phyloP scores from a whole-genome alignment of 495 filamentous ascomycete genomes.

The Penicillium dipodomyicola region DNA sequence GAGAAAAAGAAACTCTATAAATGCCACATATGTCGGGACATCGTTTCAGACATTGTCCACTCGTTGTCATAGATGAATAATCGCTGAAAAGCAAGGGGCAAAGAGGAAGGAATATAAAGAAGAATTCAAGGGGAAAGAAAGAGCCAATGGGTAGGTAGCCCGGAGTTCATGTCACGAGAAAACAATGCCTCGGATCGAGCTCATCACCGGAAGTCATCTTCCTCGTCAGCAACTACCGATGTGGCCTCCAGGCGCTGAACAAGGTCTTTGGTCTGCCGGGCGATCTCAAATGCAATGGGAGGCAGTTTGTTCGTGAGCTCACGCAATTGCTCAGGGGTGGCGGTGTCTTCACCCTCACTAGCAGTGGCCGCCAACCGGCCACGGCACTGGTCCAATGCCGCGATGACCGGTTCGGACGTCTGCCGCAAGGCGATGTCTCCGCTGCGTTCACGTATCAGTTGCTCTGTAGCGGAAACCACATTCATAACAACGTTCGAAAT shows the following conservation, averaged over 20 bases:
- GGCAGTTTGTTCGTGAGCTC: constrained; percentile 70
- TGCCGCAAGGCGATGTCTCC: constrained; percentile 48
- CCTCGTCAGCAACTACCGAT: constrained; percentile 34
- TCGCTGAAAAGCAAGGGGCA: constrained; percentile 32
- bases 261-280: constrained; percentile 76
- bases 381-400: constrained; percentile 61
- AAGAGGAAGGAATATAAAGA: constrained; percentile 8
- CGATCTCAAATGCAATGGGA: constrained; percentile 85
- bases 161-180: neutral
- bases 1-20: constrained; percentile 20
- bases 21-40: constrained; percentile 36
- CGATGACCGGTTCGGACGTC: constrained; percentile 59
- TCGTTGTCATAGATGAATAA: constrained; percentile 43
- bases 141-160: neutral
- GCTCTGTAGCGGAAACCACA: constrained; percentile 64
- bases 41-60: constrained; percentile 44
- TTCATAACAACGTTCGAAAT: constrained; percentile 70
- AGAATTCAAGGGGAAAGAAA: constrained; percentile 5
- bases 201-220: constrained; percentile 46
- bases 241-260: constrained; percentile 45
- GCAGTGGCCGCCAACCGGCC: constrained; percentile 65
- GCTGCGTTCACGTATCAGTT: constrained; percentile 48
- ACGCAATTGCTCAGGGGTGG: constrained; percentile 53
- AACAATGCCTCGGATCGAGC: neutral
- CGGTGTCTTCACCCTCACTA: constrained; percentile 58